These are phyloP conservation scores for Syncephalastrum racemosum DNA, from an alignment of 371 early-diverging fungal genomes.

Conservation along the genomic window DNA sequence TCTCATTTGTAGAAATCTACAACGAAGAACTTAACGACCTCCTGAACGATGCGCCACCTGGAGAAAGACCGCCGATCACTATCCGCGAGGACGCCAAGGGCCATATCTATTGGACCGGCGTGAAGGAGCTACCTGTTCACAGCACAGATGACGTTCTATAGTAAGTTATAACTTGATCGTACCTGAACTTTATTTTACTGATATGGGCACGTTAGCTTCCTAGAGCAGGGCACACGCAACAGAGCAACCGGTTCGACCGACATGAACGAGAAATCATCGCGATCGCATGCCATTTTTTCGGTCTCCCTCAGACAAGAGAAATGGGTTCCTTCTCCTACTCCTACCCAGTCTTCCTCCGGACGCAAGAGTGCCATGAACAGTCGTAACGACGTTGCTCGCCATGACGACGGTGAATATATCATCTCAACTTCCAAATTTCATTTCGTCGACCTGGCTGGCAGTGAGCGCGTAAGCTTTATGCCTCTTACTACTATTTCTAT, in stretches of 20 bases:
- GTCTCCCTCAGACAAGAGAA: slow-evolving; percentile 81
- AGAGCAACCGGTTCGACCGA: slow-evolving; percentile 94
- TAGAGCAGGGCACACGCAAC: slow-evolving; percentile 77
- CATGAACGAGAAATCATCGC: slow-evolving; percentile 95
- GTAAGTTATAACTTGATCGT: slow-evolving; percentile 28
- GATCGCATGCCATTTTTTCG: slow-evolving; percentile 99
- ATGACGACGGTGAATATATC: slow-evolving; percentile 43
- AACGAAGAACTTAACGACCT: slow-evolving; percentile 95
- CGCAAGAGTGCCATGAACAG: slow-evolving; percentile 5
- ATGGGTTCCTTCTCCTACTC: slow-evolving; percentile 15
- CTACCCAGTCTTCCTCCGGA: no score
- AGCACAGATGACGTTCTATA: slow-evolving; percentile 79
- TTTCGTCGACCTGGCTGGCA: slow-evolving; percentile 99
- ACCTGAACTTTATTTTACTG: neutral
- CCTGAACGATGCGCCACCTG: slow-evolving; percentile 55
- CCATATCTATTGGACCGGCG: slow-evolving; percentile 88
- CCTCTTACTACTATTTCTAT: no score
- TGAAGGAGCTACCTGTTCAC: slow-evolving; percentile 76
- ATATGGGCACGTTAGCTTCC: slow-evolving; percentile 36
- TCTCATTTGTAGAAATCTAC: slow-evolving; percentile 93
- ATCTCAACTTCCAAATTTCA: slow-evolving; percentile 88
- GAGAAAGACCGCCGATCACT: slow-evolving; percentile 65
- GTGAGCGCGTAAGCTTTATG: slow-evolving; percentile 75
- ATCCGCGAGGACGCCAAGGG: slow-evolving; percentile 94
- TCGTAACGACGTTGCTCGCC: slow-evolving; percentile 20